Conservation (phyloP, 2,329 filamentous ascomycete species). For the Botrytis byssoidea region DNA sequence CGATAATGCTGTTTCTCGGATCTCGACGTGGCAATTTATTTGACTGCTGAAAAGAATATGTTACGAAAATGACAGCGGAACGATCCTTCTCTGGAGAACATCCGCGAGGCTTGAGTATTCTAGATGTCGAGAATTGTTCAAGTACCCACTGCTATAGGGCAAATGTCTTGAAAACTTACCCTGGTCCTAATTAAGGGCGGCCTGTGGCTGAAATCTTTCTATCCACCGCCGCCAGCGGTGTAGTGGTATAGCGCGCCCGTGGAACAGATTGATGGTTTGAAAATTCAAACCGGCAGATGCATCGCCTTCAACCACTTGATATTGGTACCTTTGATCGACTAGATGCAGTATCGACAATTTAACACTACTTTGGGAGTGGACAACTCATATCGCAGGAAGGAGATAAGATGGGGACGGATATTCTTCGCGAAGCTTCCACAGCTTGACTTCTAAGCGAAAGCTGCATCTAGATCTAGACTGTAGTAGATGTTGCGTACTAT, state of each 20-base stretch:
- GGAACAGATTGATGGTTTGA: not conserved
- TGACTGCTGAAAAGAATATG: too few species aligned
- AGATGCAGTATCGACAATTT: not conserved
- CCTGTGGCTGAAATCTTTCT: slow-evolving; percentile 12
- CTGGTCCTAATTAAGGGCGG: not conserved
- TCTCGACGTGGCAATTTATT: not conserved
- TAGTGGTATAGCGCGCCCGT: not conserved
- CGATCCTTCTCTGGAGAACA: not conserved
- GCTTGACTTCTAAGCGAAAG: not conserved
- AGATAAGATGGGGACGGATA: not conserved
- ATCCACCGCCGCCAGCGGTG: not conserved
- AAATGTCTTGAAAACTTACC: not conserved
- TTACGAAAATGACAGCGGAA: slow-evolving; percentile 1
- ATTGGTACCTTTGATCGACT: not conserved
- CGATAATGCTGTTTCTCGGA: not conserved
- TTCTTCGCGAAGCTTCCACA: slow-evolving; percentile 1
- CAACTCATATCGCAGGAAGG: slow-evolving; percentile 13
- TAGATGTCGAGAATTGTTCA: not conserved
- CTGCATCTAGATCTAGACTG: slow-evolving; percentile 10
- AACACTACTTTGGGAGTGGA: not conserved
- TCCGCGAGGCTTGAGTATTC: not conserved
- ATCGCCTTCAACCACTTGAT: not conserved
- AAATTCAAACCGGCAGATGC: not conserved
- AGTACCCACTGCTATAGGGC: not conserved
- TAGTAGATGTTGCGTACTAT: not conserved